Evolutionary conservation across 2,329 filamentous ascomycete species (phyloP).

Genomic region (Aschersonia sp.): DNA sequence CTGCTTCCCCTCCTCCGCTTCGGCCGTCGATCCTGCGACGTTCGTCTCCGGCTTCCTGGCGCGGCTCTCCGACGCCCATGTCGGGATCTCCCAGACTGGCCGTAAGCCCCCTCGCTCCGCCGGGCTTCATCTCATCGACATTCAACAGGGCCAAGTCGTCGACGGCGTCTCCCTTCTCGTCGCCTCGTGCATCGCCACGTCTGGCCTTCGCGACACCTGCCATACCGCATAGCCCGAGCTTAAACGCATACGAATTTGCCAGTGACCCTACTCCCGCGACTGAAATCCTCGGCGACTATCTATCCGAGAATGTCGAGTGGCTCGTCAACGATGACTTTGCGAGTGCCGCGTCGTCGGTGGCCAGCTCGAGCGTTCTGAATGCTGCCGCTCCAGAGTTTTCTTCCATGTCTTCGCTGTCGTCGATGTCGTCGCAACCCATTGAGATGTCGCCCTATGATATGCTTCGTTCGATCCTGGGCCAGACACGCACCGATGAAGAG

Average conservation of each 20-base stretch:
- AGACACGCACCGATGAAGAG: constrained; percentile 81
- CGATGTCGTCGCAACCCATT: constrained; percentile 42
- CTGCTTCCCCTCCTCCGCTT: constrained; percentile 67
- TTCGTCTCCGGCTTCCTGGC: constrained; percentile 88
- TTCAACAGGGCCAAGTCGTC: constrained; percentile 64
- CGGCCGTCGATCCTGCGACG: constrained; percentile 82
- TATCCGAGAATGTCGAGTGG: constrained; percentile 94
- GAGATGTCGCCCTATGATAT: constrained; percentile 99
- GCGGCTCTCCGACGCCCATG: constrained; percentile 65
- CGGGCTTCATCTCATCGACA: constrained; percentile 65
- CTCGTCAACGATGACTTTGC: constrained; percentile 78
- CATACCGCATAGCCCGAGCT: constrained; percentile 84
- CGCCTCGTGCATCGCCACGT: constrained; percentile 81
- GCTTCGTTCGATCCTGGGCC: constrained; percentile 83
- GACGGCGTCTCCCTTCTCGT: constrained; percentile 80
- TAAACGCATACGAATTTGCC: constrained; percentile 90
- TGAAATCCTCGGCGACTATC: constrained; percentile 82
- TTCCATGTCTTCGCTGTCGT: constrained; percentile 14
- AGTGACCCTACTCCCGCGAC: constrained; percentile 67
- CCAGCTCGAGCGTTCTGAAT: constrained; percentile 57
- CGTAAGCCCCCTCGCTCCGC: constrained; percentile 70
- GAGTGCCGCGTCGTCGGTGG: constrained; percentile 61
- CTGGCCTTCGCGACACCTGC: constrained; percentile 78
- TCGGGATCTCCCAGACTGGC: constrained; percentile 70
- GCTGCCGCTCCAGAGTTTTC: constrained; percentile 70